Evolutionary conservation across 31 red algal genomes (phyloP).

Genomic region (Asparagopsis taxiformis): DNA sequence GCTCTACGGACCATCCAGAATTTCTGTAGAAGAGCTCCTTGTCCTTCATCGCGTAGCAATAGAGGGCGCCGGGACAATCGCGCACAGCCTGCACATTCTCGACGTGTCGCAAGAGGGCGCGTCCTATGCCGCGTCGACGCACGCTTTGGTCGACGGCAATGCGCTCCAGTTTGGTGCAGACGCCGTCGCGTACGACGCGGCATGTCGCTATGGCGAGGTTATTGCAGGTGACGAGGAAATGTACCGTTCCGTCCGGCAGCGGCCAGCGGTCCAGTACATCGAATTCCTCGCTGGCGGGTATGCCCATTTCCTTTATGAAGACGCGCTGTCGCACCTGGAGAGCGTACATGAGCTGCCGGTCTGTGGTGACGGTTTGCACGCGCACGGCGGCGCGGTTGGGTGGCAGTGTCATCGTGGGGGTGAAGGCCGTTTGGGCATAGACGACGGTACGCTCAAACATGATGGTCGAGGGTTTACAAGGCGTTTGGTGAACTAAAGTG

Average conservation of each 20-base stretch:
- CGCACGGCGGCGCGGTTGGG: neutral
- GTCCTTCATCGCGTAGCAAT: too few relatives aligned
- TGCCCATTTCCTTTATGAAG: conserved; percentile 37
- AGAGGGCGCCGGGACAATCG: conserved; percentile 14
- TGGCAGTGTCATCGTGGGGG: neutral
- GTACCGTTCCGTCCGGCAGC: conserved; percentile 7
- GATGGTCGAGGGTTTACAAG: too few relatives aligned
- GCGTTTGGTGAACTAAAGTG: too few relatives aligned
- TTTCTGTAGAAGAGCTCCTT: too few relatives aligned
- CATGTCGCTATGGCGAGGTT: conserved; percentile 25
- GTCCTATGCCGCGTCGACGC: conserved; percentile 10
- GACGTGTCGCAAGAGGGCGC: conserved; percentile 12
- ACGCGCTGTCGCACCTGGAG: conserved; percentile 11
- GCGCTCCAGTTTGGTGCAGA: conserved; percentile 21
- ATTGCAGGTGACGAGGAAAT: conserved; percentile 19
- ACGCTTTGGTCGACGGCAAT: conserved; percentile 17
- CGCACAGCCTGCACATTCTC: conserved; percentile 10
- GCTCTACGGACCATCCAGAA: too few relatives aligned
- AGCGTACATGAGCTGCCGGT: neutral
- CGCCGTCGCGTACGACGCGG: conserved; percentile 1
- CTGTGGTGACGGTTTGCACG: conserved; percentile 10
- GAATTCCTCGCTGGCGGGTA: conserved; percentile 9
- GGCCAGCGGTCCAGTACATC: conserved; percentile 16
- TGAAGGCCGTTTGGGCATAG: neutral
- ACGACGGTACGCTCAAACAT: too few relatives aligned